Percentiles rank a stretch among this genome's conserved stretches.
Conservation (phyloP, 352 stramenopile species). For the Elongisporangium prolatum region DNA sequence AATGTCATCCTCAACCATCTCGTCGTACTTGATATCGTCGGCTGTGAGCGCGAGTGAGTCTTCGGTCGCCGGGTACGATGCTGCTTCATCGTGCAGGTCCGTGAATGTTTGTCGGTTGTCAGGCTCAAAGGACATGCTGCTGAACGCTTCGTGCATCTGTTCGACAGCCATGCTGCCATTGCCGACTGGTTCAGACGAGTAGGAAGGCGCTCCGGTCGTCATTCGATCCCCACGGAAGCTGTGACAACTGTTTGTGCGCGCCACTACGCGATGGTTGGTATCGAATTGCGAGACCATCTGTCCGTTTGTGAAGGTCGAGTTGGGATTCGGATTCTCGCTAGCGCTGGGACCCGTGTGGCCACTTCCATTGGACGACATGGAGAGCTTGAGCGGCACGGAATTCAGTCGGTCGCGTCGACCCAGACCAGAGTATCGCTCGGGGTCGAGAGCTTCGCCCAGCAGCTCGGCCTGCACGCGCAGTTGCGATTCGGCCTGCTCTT, state of each 20-base stretch:
- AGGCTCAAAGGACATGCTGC: slow-evolving; percentile 28
- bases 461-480: slow-evolving; percentile 68
- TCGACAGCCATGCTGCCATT: no score
- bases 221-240: slow-evolving; percentile 18
- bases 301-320: slow-evolving; percentile 14
- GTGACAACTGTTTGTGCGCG: slow-evolving; percentile 12
- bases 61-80: no score
- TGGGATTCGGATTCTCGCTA: slow-evolving; percentile 9
- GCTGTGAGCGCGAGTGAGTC: no score
- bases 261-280: slow-evolving; percentile 15
- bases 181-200: no score
- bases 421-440: slow-evolving; percentile 32
- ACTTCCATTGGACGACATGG: slow-evolving; percentile 13
- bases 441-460: slow-evolving; percentile 31
- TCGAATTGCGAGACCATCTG: slow-evolving; percentile 39
- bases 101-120: slow-evolving; percentile 5
- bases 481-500: slow-evolving; percentile 73
- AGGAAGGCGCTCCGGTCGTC: no score
- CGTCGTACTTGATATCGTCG: slow-evolving; percentile 8
- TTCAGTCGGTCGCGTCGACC: slow-evolving; percentile 54
- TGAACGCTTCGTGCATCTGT: slow-evolving; percentile 38
- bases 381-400: slow-evolving; percentile 54
- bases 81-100: slow-evolving; percentile 21
- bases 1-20: slow-evolving; percentile 17
- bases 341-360: slow-evolving; percentile 9